Evolutionary conservation across 164 flowering plant species (phyloP).

Genomic region (Stephania japonica): DNA sequence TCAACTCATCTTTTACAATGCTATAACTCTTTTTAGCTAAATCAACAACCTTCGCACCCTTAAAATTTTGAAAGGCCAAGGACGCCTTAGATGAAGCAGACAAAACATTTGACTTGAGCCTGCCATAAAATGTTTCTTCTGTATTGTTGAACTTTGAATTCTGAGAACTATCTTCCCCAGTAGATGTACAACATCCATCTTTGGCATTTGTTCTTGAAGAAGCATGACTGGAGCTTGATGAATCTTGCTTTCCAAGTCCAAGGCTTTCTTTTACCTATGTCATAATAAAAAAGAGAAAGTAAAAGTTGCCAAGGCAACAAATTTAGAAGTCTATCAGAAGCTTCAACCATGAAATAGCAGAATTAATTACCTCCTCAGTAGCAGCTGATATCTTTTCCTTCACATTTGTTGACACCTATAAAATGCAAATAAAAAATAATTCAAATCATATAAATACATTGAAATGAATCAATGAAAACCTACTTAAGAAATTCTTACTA

Average conservation of each 20-base stretch:
- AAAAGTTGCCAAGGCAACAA: neutral
- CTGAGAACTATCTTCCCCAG: constrained; percentile 34
- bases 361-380: constrained; percentile 54
- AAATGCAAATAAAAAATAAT: neutral
- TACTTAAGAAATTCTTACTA: neutral
- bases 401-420: constrained; percentile 68
- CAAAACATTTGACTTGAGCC: constrained; percentile 48
- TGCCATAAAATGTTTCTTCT: constrained; percentile 49
- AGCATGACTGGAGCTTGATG: constrained; percentile 28
- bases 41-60: constrained; percentile 68
- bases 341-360: constrained; percentile 5
- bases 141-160: constrained; percentile 36
- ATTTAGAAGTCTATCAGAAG: neutral
- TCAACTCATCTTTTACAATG: constrained; percentile 81
- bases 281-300: neutral
- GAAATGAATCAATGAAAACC: neutral
- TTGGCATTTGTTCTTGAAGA: constrained; percentile 29
- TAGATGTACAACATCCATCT: constrained; percentile 28
- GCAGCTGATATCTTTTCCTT: constrained; percentile 85
- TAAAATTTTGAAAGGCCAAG: constrained; percentile 54
- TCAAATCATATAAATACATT: neutral
- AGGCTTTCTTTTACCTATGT: constrained; percentile 73
- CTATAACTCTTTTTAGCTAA: constrained; percentile 78
- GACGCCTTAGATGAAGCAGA: constrained; percentile 52
- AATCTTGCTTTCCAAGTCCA: constrained; percentile 55